phyloP scores from a whole-genome alignment of 306 rosid species.

The Sesbania bispinosa region DNA sequence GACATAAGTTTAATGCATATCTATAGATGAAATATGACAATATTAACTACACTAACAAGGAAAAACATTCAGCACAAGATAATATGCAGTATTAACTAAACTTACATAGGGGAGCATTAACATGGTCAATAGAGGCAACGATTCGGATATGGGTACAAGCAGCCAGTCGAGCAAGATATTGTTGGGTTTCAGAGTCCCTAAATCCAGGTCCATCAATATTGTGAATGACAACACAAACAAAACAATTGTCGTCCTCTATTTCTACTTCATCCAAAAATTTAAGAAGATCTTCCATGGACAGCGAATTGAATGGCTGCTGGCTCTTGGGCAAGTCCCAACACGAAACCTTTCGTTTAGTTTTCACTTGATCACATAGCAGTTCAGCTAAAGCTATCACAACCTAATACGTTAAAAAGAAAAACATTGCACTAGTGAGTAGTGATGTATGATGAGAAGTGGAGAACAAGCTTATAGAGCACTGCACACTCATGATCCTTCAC shows the following conservation, averaged over 20 bases:
- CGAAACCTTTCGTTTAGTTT: conserved; percentile 40
- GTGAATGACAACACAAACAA: conserved; percentile 67
- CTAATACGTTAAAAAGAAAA: conserved; percentile 28
- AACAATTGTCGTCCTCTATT: conserved; percentile 40
- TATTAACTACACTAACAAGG: conserved; percentile 37
- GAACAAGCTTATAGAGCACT: conserved; percentile 6
- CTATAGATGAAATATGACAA: neutral
- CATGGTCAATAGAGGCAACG: conserved; percentile 80
- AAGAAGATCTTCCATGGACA: conserved; percentile 77
- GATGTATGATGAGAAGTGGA: neutral
- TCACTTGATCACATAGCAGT: conserved; percentile 67
- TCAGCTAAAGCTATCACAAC: conserved; percentile 71
- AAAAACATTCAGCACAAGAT: conserved; percentile 4
- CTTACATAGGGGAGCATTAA: conserved; percentile 86
- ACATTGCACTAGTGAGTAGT: neutral
- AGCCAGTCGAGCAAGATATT: conserved; percentile 71
- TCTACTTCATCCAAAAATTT: conserved; percentile 61
- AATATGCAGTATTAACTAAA: neutral
- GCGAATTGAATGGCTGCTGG: conserved; percentile 59
- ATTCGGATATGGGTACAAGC: conserved; percentile 69
- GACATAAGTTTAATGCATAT: conserved; percentile 1
- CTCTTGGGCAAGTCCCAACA: conserved; percentile 40
- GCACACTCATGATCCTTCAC: neutral
- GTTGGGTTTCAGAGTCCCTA: conserved; percentile 83
- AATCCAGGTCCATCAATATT: conserved; percentile 92